These are phyloP conservation scores for Trichoderma reesei DNA, from an alignment of 495 filamentous ascomycete genomes.

Conservation along the genomic window DNA sequence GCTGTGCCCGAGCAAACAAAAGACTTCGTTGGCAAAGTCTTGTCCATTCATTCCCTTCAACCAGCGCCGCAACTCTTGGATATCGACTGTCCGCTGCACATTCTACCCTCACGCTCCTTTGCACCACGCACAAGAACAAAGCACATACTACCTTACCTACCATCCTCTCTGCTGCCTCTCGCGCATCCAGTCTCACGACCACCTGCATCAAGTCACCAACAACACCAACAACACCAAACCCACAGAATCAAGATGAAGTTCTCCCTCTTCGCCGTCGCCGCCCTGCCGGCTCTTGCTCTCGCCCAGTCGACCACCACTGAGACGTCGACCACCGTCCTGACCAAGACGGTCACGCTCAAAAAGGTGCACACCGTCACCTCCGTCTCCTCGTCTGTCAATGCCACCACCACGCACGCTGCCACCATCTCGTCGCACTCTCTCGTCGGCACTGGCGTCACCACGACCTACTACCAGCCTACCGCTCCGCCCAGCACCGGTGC, in stretches of 20 bases:
- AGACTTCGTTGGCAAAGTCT: constrained; percentile 53
- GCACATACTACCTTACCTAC: no score
- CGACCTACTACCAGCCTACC: constrained; percentile 16
- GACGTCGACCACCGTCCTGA: constrained; percentile 42
- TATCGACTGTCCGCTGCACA: constrained; percentile 33
- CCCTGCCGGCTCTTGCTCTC: constrained; percentile 36
- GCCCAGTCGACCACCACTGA: constrained; percentile 30
- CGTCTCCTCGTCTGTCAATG: constrained; percentile 19
- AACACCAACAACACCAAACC: constrained; percentile 6
- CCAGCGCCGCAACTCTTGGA: constrained; percentile 27
- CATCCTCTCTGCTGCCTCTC: neutral
- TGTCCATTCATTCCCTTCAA: constrained; percentile 20
- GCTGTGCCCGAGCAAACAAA: neutral
- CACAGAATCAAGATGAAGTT: constrained; percentile 28
- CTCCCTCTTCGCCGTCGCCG: constrained; percentile 25
- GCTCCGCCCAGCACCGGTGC: constrained; percentile 25
- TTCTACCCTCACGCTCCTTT: constrained; percentile 17
- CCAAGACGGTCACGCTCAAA: constrained; percentile 41
- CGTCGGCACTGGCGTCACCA: constrained; percentile 20
- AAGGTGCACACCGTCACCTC: constrained; percentile 26
- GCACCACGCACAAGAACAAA: constrained; percentile 4
- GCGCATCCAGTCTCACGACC: neutral
- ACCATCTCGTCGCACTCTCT: constrained; percentile 19
- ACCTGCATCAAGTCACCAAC: neutral
- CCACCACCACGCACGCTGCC: constrained; percentile 14